Percentiles rank a stretch among this genome's conserved stretches.
Evolutionary conservation across 1,284 basidiomycete genomes (phyloP).

Genomic region (Heterobasidion annosum): DNA sequence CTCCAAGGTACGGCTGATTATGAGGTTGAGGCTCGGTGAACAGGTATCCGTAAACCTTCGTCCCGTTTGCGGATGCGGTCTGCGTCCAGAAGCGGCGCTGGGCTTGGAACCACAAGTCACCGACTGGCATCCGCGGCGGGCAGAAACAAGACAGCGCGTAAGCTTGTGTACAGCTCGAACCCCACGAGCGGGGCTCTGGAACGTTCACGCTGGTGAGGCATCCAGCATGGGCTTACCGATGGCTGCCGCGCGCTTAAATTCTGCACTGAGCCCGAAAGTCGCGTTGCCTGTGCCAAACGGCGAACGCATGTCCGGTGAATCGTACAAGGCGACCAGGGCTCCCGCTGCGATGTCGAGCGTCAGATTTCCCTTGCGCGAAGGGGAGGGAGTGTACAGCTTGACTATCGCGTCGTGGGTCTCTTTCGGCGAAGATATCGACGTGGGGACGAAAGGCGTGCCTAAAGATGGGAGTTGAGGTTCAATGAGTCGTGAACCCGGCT

Average conservation of each 20-base stretch:
- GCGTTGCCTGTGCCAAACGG: slow-evolving; percentile 42
- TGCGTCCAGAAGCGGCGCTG: slow-evolving; percentile 32
- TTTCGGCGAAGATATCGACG: slow-evolving; percentile 19
- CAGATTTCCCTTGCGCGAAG: slow-evolving; percentile 11
- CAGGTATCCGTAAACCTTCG: slow-evolving; percentile 36
- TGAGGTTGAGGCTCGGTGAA: slow-evolving; percentile 33
- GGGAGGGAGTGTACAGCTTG: slow-evolving; percentile 21
- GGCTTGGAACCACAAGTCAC: slow-evolving; percentile 33
- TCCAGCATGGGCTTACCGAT: slow-evolving; percentile 19
- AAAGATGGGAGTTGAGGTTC: not conserved
- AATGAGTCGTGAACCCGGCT: not conserved
- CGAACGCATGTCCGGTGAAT: slow-evolving; percentile 36
- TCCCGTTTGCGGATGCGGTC: slow-evolving; percentile 25
- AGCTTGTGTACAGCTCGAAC: too few species aligned
- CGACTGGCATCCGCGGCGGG: slow-evolving; percentile 16
- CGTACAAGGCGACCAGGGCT: slow-evolving; percentile 34
- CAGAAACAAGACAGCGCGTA: not conserved
- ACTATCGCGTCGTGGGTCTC: slow-evolving; percentile 19
- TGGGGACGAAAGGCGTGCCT: slow-evolving; percentile 31
- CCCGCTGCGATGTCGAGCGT: slow-evolving; percentile 15
- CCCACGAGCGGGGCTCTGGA: too few species aligned
- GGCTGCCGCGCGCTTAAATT: slow-evolving; percentile 36
- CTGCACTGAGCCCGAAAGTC: slow-evolving; percentile 34
- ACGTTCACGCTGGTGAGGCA: too few species aligned
- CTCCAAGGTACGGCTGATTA: slow-evolving; percentile 20